Evolutionary conservation across 257 asterid genomes (phyloP), one percentile per base, ranked within the genome.

Genomic region (Lycium barbarum): DNA sequence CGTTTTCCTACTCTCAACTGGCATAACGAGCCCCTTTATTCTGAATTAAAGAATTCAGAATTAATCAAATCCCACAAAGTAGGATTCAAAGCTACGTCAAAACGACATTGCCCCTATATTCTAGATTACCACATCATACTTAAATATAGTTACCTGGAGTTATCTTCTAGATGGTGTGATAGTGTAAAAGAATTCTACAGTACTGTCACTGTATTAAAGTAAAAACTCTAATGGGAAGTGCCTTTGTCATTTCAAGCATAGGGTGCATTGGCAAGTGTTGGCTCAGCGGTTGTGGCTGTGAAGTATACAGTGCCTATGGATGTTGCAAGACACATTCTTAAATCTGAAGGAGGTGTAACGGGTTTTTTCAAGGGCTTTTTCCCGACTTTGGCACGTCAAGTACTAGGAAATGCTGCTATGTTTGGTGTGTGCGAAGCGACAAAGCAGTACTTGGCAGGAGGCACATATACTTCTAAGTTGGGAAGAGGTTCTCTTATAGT

Each of bases 321-420:
- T 83, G 98, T 93, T 81, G 98, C 92, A 15, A 93, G 92, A 58
- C 94, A 89, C 0, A 97, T 93, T 35, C 87, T 94, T 70, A 87
- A 82, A 70, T 89, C 92, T 0, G 95, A 89, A 68, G 94, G 94
- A 62, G 98, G 97, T 2, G 59, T 84, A 1, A 86, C 81, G 84
- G 98, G 97, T 14, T 84, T 95, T 72, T 94, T 92, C 92, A 93
- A 92, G 90, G 98, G 97, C 12, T 54, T 94, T 83, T 81, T 84
- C 61, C 98, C 96, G 18, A 93, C 97, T 2, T 63, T 93, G 87
- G 95, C 94, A 8, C 95, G 97, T 11, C 97, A 94, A 88, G 89
- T 94, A 33, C 98, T 95, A 0, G 98, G 98, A 20, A 94, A 93
- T 12, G 97, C 96, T 53, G 92, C 91, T 2, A 91, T 93, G 97